phyloP scores from a whole-genome alignment of 2,329 filamentous ascomycete species.

The Apiospora saccharicola region DNA sequence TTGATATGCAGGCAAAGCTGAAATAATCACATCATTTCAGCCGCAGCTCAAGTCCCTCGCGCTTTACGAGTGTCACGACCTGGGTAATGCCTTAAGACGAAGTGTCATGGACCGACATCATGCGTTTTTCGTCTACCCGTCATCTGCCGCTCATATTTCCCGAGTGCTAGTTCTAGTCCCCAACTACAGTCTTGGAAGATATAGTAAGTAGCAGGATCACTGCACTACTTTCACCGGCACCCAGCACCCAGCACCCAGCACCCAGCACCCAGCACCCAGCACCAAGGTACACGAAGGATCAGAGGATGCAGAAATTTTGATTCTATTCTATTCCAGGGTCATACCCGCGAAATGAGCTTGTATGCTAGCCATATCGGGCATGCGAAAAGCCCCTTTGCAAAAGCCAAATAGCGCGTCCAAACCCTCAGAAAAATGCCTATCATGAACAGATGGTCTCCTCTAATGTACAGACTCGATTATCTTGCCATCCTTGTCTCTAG shows the following conservation, averaged over 20 bases:
- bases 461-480: slow-evolving; percentile 34
- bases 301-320: not conserved
- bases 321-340: slow-evolving; percentile 4
- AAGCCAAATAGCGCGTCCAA: not conserved
- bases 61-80: not conserved
- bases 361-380: not conserved
- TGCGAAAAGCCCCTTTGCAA: not conserved
- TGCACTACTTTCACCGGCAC: no score
- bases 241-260: no score
- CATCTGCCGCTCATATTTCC: not conserved
- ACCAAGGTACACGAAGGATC: not conserved
- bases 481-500: slow-evolving; percentile 57
- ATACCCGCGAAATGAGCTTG: not conserved
- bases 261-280: no score
- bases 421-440: not conserved
- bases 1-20: not conserved
- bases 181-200: not conserved
- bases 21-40: not conserved
- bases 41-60: not conserved
- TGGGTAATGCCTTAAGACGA: not conserved
- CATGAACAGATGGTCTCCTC: not conserved
- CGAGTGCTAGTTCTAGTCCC: not conserved
- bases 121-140: not conserved
- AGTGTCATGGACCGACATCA: not conserved
- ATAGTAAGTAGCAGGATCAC: not conserved